Percentiles rank a stretch among this genome's conserved stretches.
Evolutionary conservation across 345 rosid species (phyloP).

Genomic region (Eucalyptus dawsonii): DNA sequence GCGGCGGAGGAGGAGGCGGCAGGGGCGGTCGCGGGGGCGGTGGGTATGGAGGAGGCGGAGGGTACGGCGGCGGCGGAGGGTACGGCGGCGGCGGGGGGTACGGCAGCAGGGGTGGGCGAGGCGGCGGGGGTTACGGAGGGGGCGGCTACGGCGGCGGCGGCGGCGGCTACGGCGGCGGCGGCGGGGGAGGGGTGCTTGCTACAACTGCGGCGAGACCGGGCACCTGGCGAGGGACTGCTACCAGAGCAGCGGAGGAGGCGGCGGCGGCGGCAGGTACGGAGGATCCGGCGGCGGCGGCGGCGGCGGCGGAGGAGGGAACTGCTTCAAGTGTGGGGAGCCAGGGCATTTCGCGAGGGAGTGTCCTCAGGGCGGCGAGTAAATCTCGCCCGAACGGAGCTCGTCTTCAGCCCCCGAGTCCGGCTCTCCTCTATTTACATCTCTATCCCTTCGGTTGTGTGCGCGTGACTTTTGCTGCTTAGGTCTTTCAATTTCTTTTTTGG

Average conservation of each 20-base stretch:
- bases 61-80: constrained; percentile 2
- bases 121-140: constrained; percentile 6
- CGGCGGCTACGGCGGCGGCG: constrained; percentile 20
- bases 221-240: constrained; percentile 46
- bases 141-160: constrained; percentile 8
- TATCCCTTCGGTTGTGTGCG: neutral
- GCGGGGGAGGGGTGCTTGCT: constrained; percentile 42
- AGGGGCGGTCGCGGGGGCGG: constrained; percentile 20
- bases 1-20: constrained; percentile 15
- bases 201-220: constrained; percentile 27
- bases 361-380: constrained; percentile 38
- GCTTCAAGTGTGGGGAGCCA: constrained; percentile 70
- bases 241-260: constrained; percentile 24
- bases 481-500: neutral
- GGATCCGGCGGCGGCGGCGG: constrained; percentile 14
- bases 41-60: constrained; percentile 7
- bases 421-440: neutral
- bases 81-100: neutral
- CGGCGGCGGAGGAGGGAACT: constrained; percentile 30
- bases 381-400: neutral
- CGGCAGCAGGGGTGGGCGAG: neutral
- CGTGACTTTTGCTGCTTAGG: neutral
- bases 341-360: constrained; percentile 93
- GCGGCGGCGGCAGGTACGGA: constrained; percentile 10
- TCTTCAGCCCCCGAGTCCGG: neutral